These are phyloP conservation scores for Aspergillus intermedius DNA, from an alignment of 2,329 filamentous ascomycete genomes.

Conservation along the genomic window DNA sequence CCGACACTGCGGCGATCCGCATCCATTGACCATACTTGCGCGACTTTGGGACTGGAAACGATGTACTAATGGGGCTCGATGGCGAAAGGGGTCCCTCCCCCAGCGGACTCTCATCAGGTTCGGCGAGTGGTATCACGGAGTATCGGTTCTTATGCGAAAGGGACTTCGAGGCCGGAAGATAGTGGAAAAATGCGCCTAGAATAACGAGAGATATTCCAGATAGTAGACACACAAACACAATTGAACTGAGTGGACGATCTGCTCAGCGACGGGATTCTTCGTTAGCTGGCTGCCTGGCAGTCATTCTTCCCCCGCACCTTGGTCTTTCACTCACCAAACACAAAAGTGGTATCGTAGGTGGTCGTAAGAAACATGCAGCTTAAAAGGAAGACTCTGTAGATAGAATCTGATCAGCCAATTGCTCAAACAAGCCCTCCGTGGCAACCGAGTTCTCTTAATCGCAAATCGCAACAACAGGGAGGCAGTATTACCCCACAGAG, in stretches of 20 bases:
- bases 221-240: conserved; percentile 36
- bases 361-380: conserved; percentile 29
- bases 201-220: conserved; percentile 34
- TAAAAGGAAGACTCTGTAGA: conserved; percentile 24
- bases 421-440: neutral
- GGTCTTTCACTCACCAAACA: conserved; percentile 28
- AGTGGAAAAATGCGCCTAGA: conserved; percentile 28
- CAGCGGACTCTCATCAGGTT: conserved; percentile 19
- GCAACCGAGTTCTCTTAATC: neutral
- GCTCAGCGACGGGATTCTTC: neutral
- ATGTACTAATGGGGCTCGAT: conserved; percentile 1
- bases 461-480: neutral
- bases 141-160: conserved; percentile 17
- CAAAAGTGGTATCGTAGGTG: conserved; percentile 33
- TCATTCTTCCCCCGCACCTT: neutral
- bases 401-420: conserved; percentile 12
- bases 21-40: conserved; percentile 18
- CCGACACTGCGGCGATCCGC: conserved; percentile 14
- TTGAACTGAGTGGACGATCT: conserved; percentile 44
- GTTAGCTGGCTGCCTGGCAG: neutral
- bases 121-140: conserved; percentile 21
- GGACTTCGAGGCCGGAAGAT: conserved; percentile 15
- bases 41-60: conserved; percentile 1
- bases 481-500: conserved; percentile 24
- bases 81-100: conserved; percentile 7